Evolutionary conservation across 371 early-diverging fungal genomes (phyloP), one percentile per base, ranked within the genome.

Genomic region (Mortierella sp.): DNA sequence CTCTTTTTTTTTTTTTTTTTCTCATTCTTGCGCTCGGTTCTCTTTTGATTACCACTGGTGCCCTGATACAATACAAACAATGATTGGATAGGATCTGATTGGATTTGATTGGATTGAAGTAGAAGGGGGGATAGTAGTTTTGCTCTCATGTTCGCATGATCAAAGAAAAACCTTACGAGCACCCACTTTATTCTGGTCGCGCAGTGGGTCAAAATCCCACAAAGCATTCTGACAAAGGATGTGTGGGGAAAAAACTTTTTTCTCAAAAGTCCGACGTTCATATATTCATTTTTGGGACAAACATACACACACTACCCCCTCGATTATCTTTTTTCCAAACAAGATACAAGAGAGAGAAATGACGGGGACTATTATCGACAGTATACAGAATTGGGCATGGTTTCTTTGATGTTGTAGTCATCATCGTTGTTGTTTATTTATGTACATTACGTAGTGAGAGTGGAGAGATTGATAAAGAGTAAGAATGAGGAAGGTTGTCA

Each of bases 191-290:
- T 12, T 13, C 2, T 5, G 45, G 9, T 51, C 28, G 43, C 62
- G 29, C 42, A 45, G 47, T 26, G 28, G 42, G 22, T 64, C 19
- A n/a, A n/a, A n/a, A n/a, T n/a, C n/a, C n/a, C n/a, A n/a, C n/a
- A n/a, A n/a, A n/a, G n/a, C n/a, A n/a, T n/a, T n/a, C n/a, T n/a
- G n/a, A n/a, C n/a, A n/a, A n/a, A n/a, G n/a, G 28, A 26, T 51
- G 51, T 67, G 67, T 67, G 68, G 68, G 68, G 68, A 68, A 61
- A 37, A 61, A 68, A 61, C 68, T 68, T 22, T 53, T 8, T 45
- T 34, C 35, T 1, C 6, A 31, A 29, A 61, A 63, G 51, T 51
- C 49, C 63, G 63, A 63, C 63, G 1, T 63, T 63, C 63, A 63
- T 63, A n/a, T 45, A 43, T 15, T 28, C 15, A 13, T 2, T n/a